Conservation (phyloP, 768 basidiomycete genomes). For the Leccinum sublutescens region DNA sequence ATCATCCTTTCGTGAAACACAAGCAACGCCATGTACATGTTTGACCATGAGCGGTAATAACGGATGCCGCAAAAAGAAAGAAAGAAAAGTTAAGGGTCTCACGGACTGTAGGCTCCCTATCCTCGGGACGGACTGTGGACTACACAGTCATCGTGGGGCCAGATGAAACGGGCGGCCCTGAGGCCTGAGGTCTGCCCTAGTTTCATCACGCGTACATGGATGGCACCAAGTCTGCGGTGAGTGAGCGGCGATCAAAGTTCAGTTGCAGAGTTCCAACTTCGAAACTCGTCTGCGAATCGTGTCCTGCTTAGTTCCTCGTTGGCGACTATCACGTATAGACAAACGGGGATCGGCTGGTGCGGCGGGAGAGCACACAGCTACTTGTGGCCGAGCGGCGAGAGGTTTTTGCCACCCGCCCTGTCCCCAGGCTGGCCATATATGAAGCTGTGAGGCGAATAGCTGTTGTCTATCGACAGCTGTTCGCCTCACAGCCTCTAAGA, state of each 20-base stretch:
- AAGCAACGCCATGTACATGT: no score
- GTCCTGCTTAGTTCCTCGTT: constrained; percentile 95
- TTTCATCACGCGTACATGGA: background rate
- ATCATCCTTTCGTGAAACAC: no score
- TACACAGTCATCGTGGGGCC: constrained; percentile 28
- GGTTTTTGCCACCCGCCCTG: constrained; percentile 40
- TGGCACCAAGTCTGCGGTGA: background rate
- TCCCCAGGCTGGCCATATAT: no score
- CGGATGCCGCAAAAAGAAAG: no score
- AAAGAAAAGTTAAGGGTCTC: no score
- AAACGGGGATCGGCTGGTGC: background rate
- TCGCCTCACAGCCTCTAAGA: no score
- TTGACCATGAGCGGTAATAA: no score
- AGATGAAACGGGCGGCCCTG: no score
- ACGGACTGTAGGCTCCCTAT: constrained; percentile 23
- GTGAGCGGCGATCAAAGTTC: constrained; percentile 92
- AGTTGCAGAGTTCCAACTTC: constrained; percentile 98
- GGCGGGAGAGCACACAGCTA: constrained; percentile 5
- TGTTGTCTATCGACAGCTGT: no score
- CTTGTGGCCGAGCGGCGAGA: constrained; percentile 18
- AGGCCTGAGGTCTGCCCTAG: no score
- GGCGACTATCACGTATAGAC: constrained; percentile 48
- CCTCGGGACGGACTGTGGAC: constrained; percentile 20
- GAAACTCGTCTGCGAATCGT: constrained; percentile 80
- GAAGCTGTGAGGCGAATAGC: no score